Percentiles rank a stretch among this genome's conserved stretches.
These are phyloP conservation scores for Coprinopsis strossmayeri DNA, from an alignment of 768 basidiomycete genomes.

Conservation along the genomic window DNA sequence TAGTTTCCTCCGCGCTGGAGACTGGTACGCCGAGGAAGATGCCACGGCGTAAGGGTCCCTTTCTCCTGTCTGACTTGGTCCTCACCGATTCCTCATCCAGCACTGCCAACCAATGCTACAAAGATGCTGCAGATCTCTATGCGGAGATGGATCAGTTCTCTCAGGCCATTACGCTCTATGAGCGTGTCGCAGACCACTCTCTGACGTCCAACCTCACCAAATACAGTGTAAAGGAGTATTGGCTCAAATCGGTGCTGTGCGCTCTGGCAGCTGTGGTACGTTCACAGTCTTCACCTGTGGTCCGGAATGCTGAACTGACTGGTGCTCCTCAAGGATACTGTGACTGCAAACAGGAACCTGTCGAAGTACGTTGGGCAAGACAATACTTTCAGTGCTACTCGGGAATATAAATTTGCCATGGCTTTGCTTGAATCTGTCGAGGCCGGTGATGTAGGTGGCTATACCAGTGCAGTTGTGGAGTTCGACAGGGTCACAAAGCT, in stretches of 20 bases:
- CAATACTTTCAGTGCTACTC: conserved; percentile 76
- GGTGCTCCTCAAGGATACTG: conserved; percentile 55
- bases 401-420: conserved; percentile 86
- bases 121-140: conserved; percentile 93
- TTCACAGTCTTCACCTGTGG: conserved; percentile 20
- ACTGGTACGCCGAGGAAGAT: conserved; percentile 98
- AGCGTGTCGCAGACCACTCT: conserved; percentile 83
- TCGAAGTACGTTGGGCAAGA: conserved; percentile 77
- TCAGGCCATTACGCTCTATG: conserved; percentile 82
- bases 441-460: conserved; percentile 46
- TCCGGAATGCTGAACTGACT: background rate
- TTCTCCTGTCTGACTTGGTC: background rate
- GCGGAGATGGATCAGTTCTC: conserved; percentile 84
- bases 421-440: conserved; percentile 69
- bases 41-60: conserved; percentile 73
- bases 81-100: conserved; percentile 32
- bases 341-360: conserved; percentile 78
- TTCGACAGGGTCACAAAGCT: conserved; percentile 90
- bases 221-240: conserved; percentile 98
- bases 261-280: conserved; percentile 78
- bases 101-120: conserved; percentile 92
- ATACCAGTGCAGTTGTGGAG: conserved; percentile 81
- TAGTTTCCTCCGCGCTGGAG: conserved; percentile 84
- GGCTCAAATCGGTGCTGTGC: conserved; percentile 83
- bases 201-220: conserved; percentile 83